Conservation (phyloP, 2,329 filamentous ascomycete species). For the Taxawa tesnikishii region DNA sequence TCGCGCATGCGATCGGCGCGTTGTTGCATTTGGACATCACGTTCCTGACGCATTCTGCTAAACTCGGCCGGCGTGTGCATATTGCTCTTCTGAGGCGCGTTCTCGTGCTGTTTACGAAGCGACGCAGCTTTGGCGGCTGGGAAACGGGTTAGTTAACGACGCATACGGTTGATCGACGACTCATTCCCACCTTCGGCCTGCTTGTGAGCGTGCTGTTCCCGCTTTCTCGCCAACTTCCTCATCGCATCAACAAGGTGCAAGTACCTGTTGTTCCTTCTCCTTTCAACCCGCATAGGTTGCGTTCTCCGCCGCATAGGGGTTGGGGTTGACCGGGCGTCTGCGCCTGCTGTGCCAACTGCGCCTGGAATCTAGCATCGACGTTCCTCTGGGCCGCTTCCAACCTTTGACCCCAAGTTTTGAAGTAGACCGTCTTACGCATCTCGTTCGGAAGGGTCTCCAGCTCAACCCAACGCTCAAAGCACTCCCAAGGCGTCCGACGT, state of each 20-base stretch:
- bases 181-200: slow-evolving; percentile 58
- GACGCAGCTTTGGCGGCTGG: slow-evolving; percentile 50
- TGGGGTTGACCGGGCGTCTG: slow-evolving; percentile 36
- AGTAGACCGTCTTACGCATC: slow-evolving; percentile 92
- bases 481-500: slow-evolving; percentile 92
- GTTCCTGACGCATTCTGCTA: slow-evolving; percentile 76
- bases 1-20: slow-evolving; percentile 48
- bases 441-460: slow-evolving; percentile 83
- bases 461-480: slow-evolving; percentile 92
- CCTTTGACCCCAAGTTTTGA: slow-evolving; percentile 58
- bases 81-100: slow-evolving; percentile 44
- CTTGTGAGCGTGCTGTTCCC: slow-evolving; percentile 75
- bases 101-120: slow-evolving; percentile 65
- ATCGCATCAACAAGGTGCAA: slow-evolving; percentile 85
- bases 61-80: slow-evolving; percentile 79
- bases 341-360: slow-evolving; percentile 43
- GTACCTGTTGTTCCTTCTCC: slow-evolving; percentile 74
- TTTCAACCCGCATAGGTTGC: slow-evolving; percentile 72
- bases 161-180: slow-evolving; percentile 5
- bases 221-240: slow-evolving; percentile 89
- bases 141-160: slow-evolving; percentile 1
- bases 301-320: slow-evolving; percentile 56
- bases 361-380: slow-evolving; percentile 45
- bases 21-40: slow-evolving; percentile 56
- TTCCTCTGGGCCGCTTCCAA: slow-evolving; percentile 51